These are phyloP conservation scores for Fraxinus anomala DNA, from an alignment of 257 asterid genomes.

Conservation along the genomic window DNA sequence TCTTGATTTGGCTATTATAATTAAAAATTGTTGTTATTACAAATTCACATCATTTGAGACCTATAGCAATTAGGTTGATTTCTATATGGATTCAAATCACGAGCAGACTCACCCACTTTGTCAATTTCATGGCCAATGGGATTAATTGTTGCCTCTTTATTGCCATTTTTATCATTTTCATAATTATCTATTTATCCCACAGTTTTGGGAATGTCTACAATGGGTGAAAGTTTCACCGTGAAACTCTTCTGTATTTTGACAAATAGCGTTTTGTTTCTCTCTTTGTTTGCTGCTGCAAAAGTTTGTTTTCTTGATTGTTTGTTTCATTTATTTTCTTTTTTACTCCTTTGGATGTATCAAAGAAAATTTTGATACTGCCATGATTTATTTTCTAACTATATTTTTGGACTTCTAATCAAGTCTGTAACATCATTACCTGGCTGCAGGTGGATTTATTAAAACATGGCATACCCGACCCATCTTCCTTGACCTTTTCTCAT, in stretches of 20 bases:
- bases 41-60: conserved; percentile 6
- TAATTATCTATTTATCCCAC: background rate
- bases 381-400: background rate
- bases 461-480: conserved; percentile 89
- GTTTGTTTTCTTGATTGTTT: background rate
- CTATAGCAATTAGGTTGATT: background rate
- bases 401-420: conserved; percentile 6
- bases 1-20: background rate
- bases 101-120: background rate
- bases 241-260: background rate
- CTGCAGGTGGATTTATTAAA: conserved; percentile 83
- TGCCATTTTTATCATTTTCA: background rate
- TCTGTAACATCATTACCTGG: conserved; percentile 16
- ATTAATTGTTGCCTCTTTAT: background rate
- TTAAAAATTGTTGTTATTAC: background rate
- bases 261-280: background rate
- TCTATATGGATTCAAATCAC: background rate
- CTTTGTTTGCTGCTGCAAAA: background rate
- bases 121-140: conserved; percentile 13
- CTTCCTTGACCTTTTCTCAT: conserved; percentile 63
- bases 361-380: background rate
- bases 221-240: too few relatives aligned
- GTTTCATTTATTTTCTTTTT: background rate
- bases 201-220: background rate
- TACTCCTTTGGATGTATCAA: background rate